These are phyloP conservation scores for Aspergillus neoniger DNA, from an alignment of 2,329 filamentous ascomycete species.

Conservation along the genomic window DNA sequence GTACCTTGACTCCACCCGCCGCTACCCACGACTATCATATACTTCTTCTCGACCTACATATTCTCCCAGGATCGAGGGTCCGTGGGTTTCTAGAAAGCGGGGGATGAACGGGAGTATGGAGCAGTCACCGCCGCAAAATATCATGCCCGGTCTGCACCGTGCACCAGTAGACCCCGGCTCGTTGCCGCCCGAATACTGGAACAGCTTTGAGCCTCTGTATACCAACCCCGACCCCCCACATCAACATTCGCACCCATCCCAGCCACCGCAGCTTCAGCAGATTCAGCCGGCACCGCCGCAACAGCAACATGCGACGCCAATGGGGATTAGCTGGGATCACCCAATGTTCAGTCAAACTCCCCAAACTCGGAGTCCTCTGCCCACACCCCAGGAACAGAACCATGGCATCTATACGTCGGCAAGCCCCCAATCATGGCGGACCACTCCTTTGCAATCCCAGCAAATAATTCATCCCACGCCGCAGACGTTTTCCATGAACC, in stretches of 20 bases:
- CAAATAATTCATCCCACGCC: constrained; percentile 25
- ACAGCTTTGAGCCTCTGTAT: constrained; percentile 37
- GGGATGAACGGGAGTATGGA: constrained; percentile 34
- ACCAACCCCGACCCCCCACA: constrained; percentile 26
- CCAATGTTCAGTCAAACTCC: constrained; percentile 36
- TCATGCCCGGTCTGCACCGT: constrained; percentile 33
- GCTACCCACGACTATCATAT: constrained; percentile 3
- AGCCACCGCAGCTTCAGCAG: constrained; percentile 28
- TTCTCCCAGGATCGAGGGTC: neutral
- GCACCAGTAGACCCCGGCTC: constrained; percentile 29
- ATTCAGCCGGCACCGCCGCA: constrained; percentile 22
- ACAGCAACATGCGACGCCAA: constrained; percentile 27
- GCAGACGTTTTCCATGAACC: constrained; percentile 29
- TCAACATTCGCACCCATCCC: constrained; percentile 28
- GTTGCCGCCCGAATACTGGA: constrained; percentile 42
- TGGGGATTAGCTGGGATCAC: constrained; percentile 42
- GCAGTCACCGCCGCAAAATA: constrained; percentile 33
- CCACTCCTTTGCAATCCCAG: constrained; percentile 34
- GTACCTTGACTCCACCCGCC: constrained; percentile 4
- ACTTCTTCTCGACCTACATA: neutral
- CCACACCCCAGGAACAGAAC: constrained; percentile 27
- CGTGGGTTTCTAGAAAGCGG: constrained; percentile 12
- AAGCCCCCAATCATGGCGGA: constrained; percentile 37
- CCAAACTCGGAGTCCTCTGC: constrained; percentile 26
- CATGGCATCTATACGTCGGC: constrained; percentile 36